Conservation (phyloP, 768 basidiomycete species). For the Suillus fuscotomentosus region DNA sequence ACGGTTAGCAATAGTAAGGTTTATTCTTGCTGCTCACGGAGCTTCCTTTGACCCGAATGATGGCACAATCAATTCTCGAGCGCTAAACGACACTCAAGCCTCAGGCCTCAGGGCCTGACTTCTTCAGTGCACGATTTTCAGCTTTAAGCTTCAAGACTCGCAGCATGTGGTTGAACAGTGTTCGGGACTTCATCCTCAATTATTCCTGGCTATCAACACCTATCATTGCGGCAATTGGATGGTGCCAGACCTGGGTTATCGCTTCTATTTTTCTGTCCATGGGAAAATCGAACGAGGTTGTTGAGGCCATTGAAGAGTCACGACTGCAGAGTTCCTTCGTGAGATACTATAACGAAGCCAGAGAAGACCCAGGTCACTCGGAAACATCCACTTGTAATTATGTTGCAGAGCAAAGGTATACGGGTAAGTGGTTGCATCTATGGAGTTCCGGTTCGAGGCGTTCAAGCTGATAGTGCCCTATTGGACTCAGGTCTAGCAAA, state of each 20-base stretch:
- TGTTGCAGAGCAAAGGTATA: conserved; percentile 4
- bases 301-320: conserved; percentile 2
- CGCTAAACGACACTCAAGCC: background rate
- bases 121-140: background rate
- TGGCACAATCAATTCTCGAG: background rate
- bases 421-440: background rate
- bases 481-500: background rate
- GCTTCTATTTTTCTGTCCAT: conserved; percentile 1
- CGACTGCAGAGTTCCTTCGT: background rate
- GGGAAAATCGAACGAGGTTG: background rate
- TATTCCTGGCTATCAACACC: conserved; percentile 5
- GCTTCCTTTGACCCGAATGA: background rate
- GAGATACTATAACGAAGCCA: background rate
- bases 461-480: background rate
- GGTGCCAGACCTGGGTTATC: conserved; percentile 1
- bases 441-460: background rate
- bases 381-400: conserved; percentile 1
- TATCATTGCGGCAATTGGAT: conserved; percentile 1
- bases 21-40: background rate
- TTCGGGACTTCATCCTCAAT: conserved; percentile 1
- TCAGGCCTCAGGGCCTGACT: background rate
- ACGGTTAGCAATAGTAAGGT: no score
- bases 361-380: background rate
- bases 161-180: conserved; percentile 1
- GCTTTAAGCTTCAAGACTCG: background rate